Evolutionary conservation across 2,329 filamentous ascomycete species (phyloP).

Genomic region (Arachnopeziza araneosa): DNA sequence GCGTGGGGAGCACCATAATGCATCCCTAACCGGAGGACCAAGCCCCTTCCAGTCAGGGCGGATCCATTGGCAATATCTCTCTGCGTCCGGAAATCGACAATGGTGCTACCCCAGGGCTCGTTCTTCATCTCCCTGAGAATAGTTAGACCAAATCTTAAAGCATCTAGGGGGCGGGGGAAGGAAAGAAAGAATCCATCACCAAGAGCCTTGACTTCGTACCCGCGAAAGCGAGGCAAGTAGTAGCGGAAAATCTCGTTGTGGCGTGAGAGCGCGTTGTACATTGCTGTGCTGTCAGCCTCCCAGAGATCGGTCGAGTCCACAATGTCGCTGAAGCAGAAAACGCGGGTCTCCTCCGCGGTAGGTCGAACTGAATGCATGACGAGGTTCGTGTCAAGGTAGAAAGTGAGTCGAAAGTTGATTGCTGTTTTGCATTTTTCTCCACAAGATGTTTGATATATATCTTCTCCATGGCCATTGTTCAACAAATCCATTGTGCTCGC

Average conservation of each 20-base stretch:
- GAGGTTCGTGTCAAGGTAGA: no score
- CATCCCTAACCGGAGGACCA: constrained; percentile 8
- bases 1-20: constrained; percentile 2
- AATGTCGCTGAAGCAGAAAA: constrained; percentile 12
- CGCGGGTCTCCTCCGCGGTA: background rate
- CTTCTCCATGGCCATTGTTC: no score
- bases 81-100: background rate
- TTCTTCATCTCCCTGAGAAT: background rate
- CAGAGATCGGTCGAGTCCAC: constrained; percentile 9
- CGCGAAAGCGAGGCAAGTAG: background rate
- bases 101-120: background rate
- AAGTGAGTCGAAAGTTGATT: no score
- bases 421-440: no score
- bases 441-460: no score
- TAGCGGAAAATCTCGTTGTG: constrained; percentile 6
- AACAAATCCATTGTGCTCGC: no score
- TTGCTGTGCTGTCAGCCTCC: background rate
- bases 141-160: background rate
- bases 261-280: background rate
- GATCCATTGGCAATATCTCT: background rate
- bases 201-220: constrained; percentile 8
- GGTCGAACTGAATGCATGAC: background rate
- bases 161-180: background rate
- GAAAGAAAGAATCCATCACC: constrained; percentile 10
- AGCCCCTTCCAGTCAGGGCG: background rate